Conservation (phyloP, 768 basidiomycete species). For the Stropharia rugosoannulata region DNA sequence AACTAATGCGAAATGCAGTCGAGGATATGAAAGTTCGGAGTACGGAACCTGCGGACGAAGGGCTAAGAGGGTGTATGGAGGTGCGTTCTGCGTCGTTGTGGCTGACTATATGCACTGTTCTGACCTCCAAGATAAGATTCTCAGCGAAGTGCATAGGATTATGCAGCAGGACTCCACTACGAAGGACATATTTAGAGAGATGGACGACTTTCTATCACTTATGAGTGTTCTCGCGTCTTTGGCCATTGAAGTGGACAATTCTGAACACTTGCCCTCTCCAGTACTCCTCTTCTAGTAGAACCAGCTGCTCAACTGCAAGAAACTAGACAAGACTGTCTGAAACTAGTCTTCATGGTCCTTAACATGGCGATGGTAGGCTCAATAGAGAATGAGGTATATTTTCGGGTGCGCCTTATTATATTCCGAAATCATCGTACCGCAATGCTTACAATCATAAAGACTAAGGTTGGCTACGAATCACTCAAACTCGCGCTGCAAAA, state of each 20-base stretch:
- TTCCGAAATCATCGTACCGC: background rate
- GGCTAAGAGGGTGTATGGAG: constrained; percentile 45
- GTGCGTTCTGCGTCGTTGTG: constrained; percentile 34
- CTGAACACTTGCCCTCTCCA: background rate
- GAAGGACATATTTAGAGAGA: constrained; percentile 76
- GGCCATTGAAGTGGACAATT: constrained; percentile 23
- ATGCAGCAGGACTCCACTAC: constrained; percentile 64
- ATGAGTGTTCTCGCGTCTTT: constrained; percentile 72
- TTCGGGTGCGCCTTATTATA: constrained; percentile 47
- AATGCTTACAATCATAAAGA: constrained; percentile 28
- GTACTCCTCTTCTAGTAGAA: constrained; percentile 3
- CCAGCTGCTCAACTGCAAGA: constrained; percentile 8
- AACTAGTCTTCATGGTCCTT: constrained; percentile 61
- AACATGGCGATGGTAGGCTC: constrained; percentile 64
- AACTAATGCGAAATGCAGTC: constrained; percentile 67
- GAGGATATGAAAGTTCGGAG: constrained; percentile 59
- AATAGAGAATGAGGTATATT: constrained; percentile 57
- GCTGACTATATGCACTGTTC: background rate
- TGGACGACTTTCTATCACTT: constrained; percentile 78
- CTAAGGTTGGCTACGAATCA: constrained; percentile 62
- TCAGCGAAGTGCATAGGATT: constrained; percentile 66
- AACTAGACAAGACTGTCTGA: constrained; percentile 39
- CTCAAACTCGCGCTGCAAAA: constrained; percentile 58
- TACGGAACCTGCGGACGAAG: constrained; percentile 34
- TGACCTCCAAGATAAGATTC: constrained; percentile 37